These are phyloP conservation scores for Mycena vulgaris DNA, from an alignment of 768 basidiomycete species.

Conservation along the genomic window DNA sequence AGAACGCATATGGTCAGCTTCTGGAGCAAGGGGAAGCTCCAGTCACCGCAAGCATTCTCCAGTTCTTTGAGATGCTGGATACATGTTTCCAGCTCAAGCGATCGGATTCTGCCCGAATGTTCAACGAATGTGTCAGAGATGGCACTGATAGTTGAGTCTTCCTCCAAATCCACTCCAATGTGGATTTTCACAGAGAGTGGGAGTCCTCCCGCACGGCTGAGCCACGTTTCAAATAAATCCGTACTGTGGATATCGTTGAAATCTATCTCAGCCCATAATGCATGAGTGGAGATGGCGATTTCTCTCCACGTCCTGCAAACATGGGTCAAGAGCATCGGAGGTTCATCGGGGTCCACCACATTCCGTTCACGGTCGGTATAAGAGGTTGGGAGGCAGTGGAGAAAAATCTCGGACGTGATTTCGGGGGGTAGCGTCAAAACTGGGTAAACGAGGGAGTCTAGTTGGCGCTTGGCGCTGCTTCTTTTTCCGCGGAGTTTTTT, in stretches of 20 bases:
- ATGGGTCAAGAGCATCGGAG: conserved; percentile 1
- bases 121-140: neutral
- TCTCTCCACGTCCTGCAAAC: conserved; percentile 1
- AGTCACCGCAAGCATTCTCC: neutral
- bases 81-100: neutral
- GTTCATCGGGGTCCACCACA: neutral
- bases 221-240: neutral
- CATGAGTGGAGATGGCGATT: neutral
- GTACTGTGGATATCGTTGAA: neutral
- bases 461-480: neutral
- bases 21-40: conserved; percentile 1
- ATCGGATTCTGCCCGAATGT: neutral
- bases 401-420: conserved; percentile 7
- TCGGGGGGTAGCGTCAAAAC: conserved; percentile 1
- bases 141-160: neutral
- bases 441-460: neutral
- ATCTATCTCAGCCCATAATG: conserved; percentile 6
- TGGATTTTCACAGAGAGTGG: conserved; percentile 7
- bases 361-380: neutral
- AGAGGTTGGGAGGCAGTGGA: conserved; percentile 1
- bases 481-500: neutral
- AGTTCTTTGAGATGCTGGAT: neutral
- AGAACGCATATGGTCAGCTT: neutral
- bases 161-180: neutral
- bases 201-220: conserved; percentile 1